These are phyloP conservation scores for Neophaeococcomyces mojaviensis DNA, from an alignment of 2,329 filamentous ascomycete genomes.

Conservation along the genomic window DNA sequence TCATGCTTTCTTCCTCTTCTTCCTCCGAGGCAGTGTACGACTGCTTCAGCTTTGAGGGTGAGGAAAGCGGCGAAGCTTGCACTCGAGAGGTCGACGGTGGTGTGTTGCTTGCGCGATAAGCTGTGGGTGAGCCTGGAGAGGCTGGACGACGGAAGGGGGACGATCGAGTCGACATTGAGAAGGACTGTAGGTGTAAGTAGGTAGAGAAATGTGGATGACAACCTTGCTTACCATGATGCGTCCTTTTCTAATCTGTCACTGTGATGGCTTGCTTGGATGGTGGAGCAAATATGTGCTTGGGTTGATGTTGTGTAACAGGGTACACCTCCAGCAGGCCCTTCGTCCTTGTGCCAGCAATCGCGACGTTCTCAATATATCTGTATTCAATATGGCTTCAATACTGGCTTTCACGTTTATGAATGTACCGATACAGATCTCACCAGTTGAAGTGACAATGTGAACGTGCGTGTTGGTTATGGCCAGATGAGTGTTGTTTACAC, in stretches of 20 bases:
- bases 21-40: constrained; percentile 38
- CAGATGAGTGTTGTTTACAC: constrained; percentile 5
- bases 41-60: constrained; percentile 42
- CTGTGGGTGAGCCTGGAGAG: constrained; percentile 54
- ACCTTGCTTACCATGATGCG: neutral
- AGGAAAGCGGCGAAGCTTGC: constrained; percentile 34
- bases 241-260: too few relatives aligned
- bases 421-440: too few relatives aligned
- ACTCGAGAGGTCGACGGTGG: constrained; percentile 39
- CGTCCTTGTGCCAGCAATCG: too few relatives aligned
- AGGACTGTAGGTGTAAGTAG: constrained; percentile 25
- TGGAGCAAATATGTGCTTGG: too few relatives aligned
- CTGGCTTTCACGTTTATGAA: too few relatives aligned
- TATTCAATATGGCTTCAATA: too few relatives aligned
- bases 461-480: too few relatives aligned
- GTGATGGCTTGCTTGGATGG: too few relatives aligned
- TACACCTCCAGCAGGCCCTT: too few relatives aligned
- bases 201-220: neutral
- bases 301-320: too few relatives aligned
- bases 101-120: constrained; percentile 40
- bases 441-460: too few relatives aligned
- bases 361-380: neutral
- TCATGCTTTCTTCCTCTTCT: constrained; percentile 26
- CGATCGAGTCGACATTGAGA: constrained; percentile 62
- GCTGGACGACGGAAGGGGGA: constrained; percentile 64